Percentiles rank a stretch among this genome's conserved stretches.
Evolutionary conservation across 129 eudicot species (phyloP).

Genomic region (Artemisia annua): DNA sequence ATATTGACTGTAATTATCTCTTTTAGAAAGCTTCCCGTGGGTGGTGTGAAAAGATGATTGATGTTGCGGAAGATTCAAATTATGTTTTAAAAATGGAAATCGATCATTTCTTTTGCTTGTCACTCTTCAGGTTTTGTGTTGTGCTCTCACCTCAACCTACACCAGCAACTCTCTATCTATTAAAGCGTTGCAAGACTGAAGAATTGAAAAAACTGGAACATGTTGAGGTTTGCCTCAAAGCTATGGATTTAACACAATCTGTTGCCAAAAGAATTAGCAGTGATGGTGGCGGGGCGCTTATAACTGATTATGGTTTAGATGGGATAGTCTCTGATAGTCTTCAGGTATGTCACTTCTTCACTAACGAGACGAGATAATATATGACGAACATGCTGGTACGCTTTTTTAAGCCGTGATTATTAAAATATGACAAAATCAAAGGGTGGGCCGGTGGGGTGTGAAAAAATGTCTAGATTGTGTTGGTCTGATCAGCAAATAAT

Average conservation of each 20-base stretch:
- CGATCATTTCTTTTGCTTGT: constrained; percentile 6
- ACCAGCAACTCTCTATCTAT: constrained; percentile 82
- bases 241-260: no score
- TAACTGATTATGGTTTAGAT: no score
- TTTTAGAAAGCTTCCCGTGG: constrained; percentile 91
- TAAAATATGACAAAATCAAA: neutral
- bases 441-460: neutral
- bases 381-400: neutral
- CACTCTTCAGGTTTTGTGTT: constrained; percentile 71
- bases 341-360: constrained; percentile 53
- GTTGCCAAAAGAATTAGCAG: no score
- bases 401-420: neutral
- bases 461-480: neutral
- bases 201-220: constrained; percentile 58
- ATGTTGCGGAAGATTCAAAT: constrained; percentile 73
- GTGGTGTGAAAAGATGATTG: constrained; percentile 99
- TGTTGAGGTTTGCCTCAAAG: no score
- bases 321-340: no score
- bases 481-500: constrained; percentile 12
- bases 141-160: constrained; percentile 91
- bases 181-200: constrained; percentile 70
- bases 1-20: constrained; percentile 4
- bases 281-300: no score
- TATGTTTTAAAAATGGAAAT: constrained; percentile 31
- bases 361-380: constrained; percentile 2